Evolutionary conservation across 768 basidiomycete species (phyloP).

Genomic region (Ramaria rubella): DNA sequence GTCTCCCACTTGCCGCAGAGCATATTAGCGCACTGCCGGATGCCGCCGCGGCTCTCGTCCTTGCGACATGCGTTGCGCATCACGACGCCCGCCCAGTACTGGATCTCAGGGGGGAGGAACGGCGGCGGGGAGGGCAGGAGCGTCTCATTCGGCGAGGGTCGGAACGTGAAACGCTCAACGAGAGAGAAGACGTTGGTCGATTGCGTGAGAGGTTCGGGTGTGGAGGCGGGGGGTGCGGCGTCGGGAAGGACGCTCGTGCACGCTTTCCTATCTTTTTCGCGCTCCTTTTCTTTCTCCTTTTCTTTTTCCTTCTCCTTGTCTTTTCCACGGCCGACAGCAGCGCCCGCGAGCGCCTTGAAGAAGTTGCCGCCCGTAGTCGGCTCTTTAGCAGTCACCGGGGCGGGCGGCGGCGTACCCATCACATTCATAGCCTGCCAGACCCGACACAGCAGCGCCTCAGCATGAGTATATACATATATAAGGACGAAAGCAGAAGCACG

Average conservation of each 20-base stretch:
- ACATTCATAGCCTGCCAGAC: neutral
- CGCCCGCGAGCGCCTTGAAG: constrained; percentile 6
- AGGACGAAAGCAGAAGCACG: neutral
- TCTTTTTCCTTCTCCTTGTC: constrained; percentile 17
- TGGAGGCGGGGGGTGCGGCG: constrained; percentile 16
- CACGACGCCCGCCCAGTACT: constrained; percentile 99
- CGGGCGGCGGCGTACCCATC: neutral
- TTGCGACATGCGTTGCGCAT: constrained; percentile 99
- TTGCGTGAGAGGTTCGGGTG: constrained; percentile 28
- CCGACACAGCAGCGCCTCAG: neutral
- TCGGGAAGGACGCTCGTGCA: constrained; percentile 13
- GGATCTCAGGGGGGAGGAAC: constrained; percentile 79
- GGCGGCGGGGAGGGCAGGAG: constrained; percentile 63
- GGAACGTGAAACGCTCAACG: constrained; percentile 94
- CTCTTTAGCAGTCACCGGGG: neutral
- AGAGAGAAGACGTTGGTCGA: constrained; percentile 93
- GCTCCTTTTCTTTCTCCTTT: too few relatives aligned
- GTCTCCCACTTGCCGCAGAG: constrained; percentile 92
- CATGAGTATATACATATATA: neutral
- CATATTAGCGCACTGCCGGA: constrained; percentile 98
- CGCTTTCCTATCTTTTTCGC: constrained; percentile 22
- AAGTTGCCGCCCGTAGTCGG: neutral
- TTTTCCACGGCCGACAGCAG: neutral
- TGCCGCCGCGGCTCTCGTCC: constrained; percentile 88
- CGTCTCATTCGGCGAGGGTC: constrained; percentile 76